Percentiles rank a stretch among this genome's conserved stretches.
Conservation (phyloP, 139 green algal genomes). For the Raphidocelis subcapitata region DNA sequence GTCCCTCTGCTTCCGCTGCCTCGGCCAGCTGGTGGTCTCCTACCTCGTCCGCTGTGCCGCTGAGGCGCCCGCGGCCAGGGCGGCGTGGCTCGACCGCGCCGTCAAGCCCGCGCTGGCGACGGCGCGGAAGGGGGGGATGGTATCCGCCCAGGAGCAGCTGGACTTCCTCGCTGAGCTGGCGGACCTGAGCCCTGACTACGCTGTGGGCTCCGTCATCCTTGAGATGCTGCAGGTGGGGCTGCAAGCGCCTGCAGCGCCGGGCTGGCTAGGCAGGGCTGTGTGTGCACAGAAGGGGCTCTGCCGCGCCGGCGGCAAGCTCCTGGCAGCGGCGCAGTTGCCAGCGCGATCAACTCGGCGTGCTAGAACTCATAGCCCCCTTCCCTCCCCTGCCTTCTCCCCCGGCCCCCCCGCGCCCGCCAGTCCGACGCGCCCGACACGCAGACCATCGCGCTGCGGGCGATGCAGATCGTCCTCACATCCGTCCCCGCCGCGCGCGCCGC, state of each 20-base stretch:
- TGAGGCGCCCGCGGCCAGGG: background rate
- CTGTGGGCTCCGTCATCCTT: constrained; percentile 60
- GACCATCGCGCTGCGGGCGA: constrained; percentile 4
- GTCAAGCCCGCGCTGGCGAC: constrained; percentile 46
- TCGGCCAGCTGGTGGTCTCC: constrained; percentile 39
- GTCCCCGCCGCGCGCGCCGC: too few species aligned
- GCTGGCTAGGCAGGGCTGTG: background rate
- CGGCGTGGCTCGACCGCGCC: constrained; percentile 54
- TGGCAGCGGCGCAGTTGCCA: too few species aligned
- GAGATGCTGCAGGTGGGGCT: constrained; percentile 74
- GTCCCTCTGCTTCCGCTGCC: constrained; percentile 34
- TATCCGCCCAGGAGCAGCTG: constrained; percentile 49
- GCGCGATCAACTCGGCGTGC: too few species aligned
- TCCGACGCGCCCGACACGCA: constrained; percentile 10
- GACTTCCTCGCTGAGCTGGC: constrained; percentile 56
- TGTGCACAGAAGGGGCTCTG: too few species aligned
- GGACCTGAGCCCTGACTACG: constrained; percentile 61
- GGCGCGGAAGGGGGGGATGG: constrained; percentile 54
- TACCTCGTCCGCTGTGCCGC: constrained; percentile 42
- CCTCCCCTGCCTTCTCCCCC: too few species aligned
- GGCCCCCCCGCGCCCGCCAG: too few species aligned
- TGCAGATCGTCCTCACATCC: background rate
- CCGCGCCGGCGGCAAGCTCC: too few species aligned
- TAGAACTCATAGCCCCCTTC: too few species aligned
- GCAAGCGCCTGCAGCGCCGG: constrained; percentile 29